phyloP scores from a whole-genome alignment of 2,329 filamentous ascomycete species.

The Cordyceps pruinosa region DNA sequence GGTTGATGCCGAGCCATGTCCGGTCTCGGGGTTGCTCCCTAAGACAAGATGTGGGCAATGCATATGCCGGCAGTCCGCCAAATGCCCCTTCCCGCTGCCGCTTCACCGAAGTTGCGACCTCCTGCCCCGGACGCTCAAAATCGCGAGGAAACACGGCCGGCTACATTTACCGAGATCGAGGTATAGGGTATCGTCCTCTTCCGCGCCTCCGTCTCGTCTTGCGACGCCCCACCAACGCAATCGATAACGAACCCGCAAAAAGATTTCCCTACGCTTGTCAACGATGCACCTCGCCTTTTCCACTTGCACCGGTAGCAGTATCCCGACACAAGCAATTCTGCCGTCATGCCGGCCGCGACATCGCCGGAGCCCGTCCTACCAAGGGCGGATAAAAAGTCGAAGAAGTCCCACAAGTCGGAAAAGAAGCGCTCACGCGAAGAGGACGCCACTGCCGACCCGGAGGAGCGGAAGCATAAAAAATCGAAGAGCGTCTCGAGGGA shows the following conservation, averaged over 20 bases:
- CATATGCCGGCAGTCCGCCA: too few relatives aligned
- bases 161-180: too few relatives aligned
- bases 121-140: too few relatives aligned
- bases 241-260: slow-evolving; percentile 20
- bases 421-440: slow-evolving; percentile 42
- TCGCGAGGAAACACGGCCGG: too few relatives aligned
- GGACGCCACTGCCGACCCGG: slow-evolving; percentile 30
- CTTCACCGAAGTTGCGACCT: too few relatives aligned
- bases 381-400: slow-evolving; percentile 34
- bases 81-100: too few relatives aligned
- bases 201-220: too few relatives aligned
- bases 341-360: slow-evolving; percentile 28
- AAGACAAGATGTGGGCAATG: too few relatives aligned
- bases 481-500: slow-evolving; percentile 38
- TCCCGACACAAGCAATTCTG: slow-evolving; percentile 12
- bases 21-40: too few relatives aligned
- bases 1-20: too few relatives aligned
- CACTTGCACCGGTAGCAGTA: neutral
- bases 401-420: slow-evolving; percentile 27
- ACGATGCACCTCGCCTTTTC: neutral
- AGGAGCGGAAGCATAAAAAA: slow-evolving; percentile 41
- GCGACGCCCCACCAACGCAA: neutral
- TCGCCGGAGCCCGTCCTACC: slow-evolving; percentile 23
- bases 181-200: neutral
- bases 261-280: slow-evolving; percentile 17